Evolutionary conservation across 2,329 filamentous ascomycete genomes (phyloP).

Genomic region (Xylaria sp.): DNA sequence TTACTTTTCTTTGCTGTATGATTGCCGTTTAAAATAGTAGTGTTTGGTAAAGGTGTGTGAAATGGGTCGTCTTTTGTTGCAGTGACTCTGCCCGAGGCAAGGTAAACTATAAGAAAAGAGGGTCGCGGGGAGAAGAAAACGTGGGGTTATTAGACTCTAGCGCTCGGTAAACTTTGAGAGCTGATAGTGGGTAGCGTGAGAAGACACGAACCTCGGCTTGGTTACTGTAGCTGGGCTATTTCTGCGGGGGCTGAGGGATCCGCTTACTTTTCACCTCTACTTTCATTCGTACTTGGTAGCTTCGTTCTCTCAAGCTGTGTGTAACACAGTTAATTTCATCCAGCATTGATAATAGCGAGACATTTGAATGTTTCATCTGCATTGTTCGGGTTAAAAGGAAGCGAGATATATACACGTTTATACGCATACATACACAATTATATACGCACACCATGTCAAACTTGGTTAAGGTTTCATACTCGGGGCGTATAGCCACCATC

Average conservation of each 20-base stretch:
- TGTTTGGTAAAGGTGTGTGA: too few relatives aligned
- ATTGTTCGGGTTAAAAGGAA: neutral
- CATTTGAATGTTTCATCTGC: neutral
- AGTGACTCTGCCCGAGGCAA: conserved; percentile 4
- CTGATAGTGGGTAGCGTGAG: neutral
- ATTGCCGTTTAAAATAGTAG: too few relatives aligned
- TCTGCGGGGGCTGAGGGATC: conserved; percentile 13
- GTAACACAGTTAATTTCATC: neutral
- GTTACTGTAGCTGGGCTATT: conserved; percentile 8
- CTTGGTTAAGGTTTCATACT: conserved; percentile 67
- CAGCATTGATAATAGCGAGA: neutral
- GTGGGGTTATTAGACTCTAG: conserved; percentile 1
- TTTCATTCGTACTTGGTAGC: neutral
- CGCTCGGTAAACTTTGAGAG: too few relatives aligned
- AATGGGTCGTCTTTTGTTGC: too few relatives aligned
- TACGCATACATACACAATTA: neutral
- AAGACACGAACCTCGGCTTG: conserved; percentile 16
- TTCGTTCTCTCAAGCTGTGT: neutral
- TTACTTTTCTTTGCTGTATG: too few relatives aligned
- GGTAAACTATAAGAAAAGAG: conserved; percentile 7
- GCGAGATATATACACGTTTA: neutral
- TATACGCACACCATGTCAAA: conserved; percentile 52
- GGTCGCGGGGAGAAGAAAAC: conserved; percentile 20
- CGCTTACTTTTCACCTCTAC: conserved; percentile 9
- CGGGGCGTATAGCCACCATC: conserved; percentile 80